Base-by-base conservation (phyloP, 331 rosid species). In the Acacia concinna region DNA sequence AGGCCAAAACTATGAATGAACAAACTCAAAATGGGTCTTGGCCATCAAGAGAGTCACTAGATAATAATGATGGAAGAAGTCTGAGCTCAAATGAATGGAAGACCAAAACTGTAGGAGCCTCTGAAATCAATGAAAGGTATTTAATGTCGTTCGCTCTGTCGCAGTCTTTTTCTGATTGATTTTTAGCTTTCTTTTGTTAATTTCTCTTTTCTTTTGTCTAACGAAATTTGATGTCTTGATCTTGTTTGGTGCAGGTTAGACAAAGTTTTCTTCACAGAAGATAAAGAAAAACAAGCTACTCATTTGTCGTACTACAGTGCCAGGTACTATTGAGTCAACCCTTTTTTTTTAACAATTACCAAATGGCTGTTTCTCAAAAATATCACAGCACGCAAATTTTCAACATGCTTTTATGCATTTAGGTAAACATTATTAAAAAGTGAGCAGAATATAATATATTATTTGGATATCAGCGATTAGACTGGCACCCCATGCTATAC, bases 91-190 rank as follows among this genome's bases (percentile, higher is more conserved):
- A 65, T 41, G 87, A 89, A 63, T 77, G 82, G 78, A 88, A 71
- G 69, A 34, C 83, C 41, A 72, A 47, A 38, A 80, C 72, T 72
- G 13, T 66, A 15, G 59, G 76, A 78, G 70, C 74, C 59, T 67
- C 84, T 43, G 83, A 86, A 68, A 21, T 69, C 72, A 81, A 68
- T 66, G 89, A 87, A 76, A 93, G 97, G 98, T 95, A 82, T 32
- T 32, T 56, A 35, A 62, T 71, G 8, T 64, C 65, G 79, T 51
- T 56, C 9, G 30, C 21, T 64, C 75, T 74, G 23, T 52, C 71
- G 28, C 35, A 34, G 44, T 40, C 27, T 40, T 68, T 7, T 71
- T 14, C 21, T 49, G 4, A 34, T 57, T 13, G 30, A 41, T 43
- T 31, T 25, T 0, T 57, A 25, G 17, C 6, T 63, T 15, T 15